Conservation (phyloP, 2,329 filamentous ascomycete species). For the Xylariomycetidae sp. region DNA sequence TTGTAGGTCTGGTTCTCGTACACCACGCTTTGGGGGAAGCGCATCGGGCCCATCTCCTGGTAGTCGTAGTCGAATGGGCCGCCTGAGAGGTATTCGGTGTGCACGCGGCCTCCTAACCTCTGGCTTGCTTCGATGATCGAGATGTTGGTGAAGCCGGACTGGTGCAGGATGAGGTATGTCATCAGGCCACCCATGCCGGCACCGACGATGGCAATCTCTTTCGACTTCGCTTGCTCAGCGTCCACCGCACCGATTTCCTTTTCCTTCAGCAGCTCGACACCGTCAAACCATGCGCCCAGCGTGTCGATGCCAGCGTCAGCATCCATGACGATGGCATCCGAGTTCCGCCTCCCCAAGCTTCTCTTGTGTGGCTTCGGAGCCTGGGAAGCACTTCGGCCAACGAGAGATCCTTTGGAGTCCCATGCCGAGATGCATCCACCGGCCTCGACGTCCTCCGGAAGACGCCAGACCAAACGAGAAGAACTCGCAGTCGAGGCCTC, state of each 20-base stretch:
- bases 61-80: slow-evolving; percentile 59
- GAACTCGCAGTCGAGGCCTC: slow-evolving; percentile 13
- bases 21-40: slow-evolving; percentile 49
- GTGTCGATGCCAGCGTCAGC: slow-evolving; percentile 41
- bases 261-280: slow-evolving; percentile 50
- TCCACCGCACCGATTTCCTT: slow-evolving; percentile 48
- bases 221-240: slow-evolving; percentile 47
- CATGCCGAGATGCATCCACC: slow-evolving; percentile 37
- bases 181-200: slow-evolving; percentile 61
- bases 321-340: slow-evolving; percentile 38
- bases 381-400: slow-evolving; percentile 32
- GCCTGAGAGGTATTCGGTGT: slow-evolving; percentile 55
- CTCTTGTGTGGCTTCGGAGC: slow-evolving; percentile 22
- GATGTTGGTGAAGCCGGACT: slow-evolving; percentile 52
- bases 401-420: slow-evolving; percentile 22
- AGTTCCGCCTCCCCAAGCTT: slow-evolving; percentile 18
- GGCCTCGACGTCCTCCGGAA: slow-evolving; percentile 23
- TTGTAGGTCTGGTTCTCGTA: slow-evolving; percentile 50
- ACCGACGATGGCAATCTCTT: slow-evolving; percentile 57
- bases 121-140: slow-evolving; percentile 55
- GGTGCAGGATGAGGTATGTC: slow-evolving; percentile 45
- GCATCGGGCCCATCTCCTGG: slow-evolving; percentile 62
- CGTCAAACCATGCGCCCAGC: slow-evolving; percentile 59
- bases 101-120: slow-evolving; percentile 57
- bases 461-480: slow-evolving; percentile 28